Conservation (phyloP, 257 asterid species). For the Solanum pimpinellifolium region DNA sequence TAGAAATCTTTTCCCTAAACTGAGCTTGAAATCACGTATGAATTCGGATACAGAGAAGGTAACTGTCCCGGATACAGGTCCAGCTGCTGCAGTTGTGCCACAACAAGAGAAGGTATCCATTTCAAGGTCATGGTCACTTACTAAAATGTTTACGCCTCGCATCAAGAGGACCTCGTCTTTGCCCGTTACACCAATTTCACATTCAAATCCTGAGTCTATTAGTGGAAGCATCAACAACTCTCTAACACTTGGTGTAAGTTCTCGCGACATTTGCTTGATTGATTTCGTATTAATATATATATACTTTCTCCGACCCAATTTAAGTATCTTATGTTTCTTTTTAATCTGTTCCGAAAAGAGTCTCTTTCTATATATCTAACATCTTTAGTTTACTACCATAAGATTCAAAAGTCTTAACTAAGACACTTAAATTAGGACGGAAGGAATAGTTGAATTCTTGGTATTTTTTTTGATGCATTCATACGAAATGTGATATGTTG, state of each 20-base stretch:
- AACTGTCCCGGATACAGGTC: slow-evolving; percentile 17
- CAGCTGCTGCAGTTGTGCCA: slow-evolving; percentile 8
- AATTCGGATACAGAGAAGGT: slow-evolving; percentile 46
- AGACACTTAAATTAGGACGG: neutral
- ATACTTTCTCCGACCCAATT: neutral
- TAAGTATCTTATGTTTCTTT: neutral
- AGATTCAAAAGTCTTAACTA: neutral
- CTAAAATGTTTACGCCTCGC: slow-evolving; percentile 63
- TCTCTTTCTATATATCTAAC: neutral
- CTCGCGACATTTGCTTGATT: neutral
- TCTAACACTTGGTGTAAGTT: slow-evolving; percentile 34
- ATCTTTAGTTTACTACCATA: neutral
- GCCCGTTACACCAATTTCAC: slow-evolving; percentile 35
- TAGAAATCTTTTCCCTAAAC: slow-evolving; percentile 49
- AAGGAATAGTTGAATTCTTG: neutral
- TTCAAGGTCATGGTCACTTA: slow-evolving; percentile 64
- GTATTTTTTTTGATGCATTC: neutral
- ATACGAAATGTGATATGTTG: neutral
- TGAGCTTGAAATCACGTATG: slow-evolving; percentile 46
- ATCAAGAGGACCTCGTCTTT: slow-evolving; percentile 61
- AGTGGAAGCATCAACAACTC: slow-evolving; percentile 28
- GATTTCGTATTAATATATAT: neutral
- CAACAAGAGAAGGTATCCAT: slow-evolving; percentile 47
- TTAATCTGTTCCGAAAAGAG: neutral
- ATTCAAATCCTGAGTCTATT: slow-evolving; percentile 30